These are phyloP conservation scores for Dovyalis caffra DNA, from an alignment of 345 rosid genomes.

Conservation along the genomic window DNA sequence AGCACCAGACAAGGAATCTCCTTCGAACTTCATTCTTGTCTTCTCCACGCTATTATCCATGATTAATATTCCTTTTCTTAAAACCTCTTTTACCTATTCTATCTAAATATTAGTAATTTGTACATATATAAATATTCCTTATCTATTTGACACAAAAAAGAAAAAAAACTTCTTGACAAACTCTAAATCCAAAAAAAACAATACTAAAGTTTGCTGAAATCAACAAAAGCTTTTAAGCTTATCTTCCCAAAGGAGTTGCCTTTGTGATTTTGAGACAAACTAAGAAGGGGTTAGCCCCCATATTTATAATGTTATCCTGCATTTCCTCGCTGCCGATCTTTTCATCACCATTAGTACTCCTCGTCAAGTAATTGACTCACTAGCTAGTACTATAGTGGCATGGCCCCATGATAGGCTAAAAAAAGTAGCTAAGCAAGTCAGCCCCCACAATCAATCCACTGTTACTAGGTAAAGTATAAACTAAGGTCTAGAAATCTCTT, in stretches of 20 bases:
- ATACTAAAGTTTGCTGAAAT: background rate
- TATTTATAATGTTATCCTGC: slow-evolving; percentile 25
- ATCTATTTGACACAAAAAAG: background rate
- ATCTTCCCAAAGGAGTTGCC: slow-evolving; percentile 2
- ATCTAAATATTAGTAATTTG: background rate
- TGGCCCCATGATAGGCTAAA: slow-evolving; percentile 17
- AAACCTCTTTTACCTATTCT: background rate
- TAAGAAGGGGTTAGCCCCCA: slow-evolving; percentile 4
- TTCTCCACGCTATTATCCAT: slow-evolving; percentile 28
- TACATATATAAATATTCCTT: background rate
- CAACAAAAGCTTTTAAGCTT: background rate
- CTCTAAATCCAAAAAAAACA: background rate
- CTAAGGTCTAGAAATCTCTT: background rate
- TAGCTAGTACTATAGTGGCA: slow-evolving; percentile 7
- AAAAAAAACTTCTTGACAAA: background rate
- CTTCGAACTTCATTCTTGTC: slow-evolving; percentile 26
- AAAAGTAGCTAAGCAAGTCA: background rate
- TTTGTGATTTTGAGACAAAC: slow-evolving; percentile 20
- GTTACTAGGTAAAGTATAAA: background rate
- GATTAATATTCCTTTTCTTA: background rate
- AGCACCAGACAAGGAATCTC: slow-evolving; percentile 27
- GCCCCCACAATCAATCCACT: background rate
- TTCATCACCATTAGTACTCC: background rate
- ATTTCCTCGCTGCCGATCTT: slow-evolving; percentile 18
- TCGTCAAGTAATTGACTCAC: slow-evolving; percentile 19